Conservation (phyloP, 495 filamentous ascomycete genomes). For the Penicillium robsamsonii region DNA sequence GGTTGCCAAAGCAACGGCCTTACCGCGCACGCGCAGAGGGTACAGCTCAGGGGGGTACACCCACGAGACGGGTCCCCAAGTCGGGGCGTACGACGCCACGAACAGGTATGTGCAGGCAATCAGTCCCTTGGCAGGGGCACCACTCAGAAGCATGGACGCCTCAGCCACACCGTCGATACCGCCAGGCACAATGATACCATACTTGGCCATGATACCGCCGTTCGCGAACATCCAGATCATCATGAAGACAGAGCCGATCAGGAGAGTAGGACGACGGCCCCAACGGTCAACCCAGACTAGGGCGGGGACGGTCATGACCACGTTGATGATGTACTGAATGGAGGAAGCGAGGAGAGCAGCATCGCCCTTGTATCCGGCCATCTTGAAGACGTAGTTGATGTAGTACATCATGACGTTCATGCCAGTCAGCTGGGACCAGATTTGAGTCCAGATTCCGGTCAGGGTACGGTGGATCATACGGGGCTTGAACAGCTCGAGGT, state of each 20-base stretch:
- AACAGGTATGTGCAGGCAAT: slow-evolving; percentile 68
- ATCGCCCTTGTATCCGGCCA: slow-evolving; percentile 38
- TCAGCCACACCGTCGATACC: slow-evolving; percentile 38
- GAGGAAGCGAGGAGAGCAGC: slow-evolving; percentile 57
- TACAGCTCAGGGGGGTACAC: slow-evolving; percentile 66
- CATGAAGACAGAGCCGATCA: slow-evolving; percentile 68
- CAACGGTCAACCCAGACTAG: slow-evolving; percentile 59
- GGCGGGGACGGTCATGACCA: slow-evolving; percentile 52
- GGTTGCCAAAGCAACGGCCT: slow-evolving; percentile 64
- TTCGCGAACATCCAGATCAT: slow-evolving; percentile 66
- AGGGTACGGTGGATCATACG: slow-evolving; percentile 70
- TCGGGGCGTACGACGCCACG: slow-evolving; percentile 54
- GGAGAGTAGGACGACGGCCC: slow-evolving; percentile 60
- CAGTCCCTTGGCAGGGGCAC: slow-evolving; percentile 49
- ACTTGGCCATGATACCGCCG: slow-evolving; percentile 58
- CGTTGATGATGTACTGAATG: slow-evolving; percentile 67
- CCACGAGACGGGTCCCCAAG: slow-evolving; percentile 66
- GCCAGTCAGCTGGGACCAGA: slow-evolving; percentile 80
- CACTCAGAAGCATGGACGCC: slow-evolving; percentile 38
- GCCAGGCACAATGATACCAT: slow-evolving; percentile 50
- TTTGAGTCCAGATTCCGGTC: slow-evolving; percentile 73
- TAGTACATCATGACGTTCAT: slow-evolving; percentile 78
- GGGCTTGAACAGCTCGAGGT: slow-evolving; percentile 65
- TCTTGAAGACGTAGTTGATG: slow-evolving; percentile 39
- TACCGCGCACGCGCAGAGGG: slow-evolving; percentile 60